phyloP scores from a whole-genome alignment of 2,329 filamentous ascomycete genomes.

The Xylaria arbuscula region DNA sequence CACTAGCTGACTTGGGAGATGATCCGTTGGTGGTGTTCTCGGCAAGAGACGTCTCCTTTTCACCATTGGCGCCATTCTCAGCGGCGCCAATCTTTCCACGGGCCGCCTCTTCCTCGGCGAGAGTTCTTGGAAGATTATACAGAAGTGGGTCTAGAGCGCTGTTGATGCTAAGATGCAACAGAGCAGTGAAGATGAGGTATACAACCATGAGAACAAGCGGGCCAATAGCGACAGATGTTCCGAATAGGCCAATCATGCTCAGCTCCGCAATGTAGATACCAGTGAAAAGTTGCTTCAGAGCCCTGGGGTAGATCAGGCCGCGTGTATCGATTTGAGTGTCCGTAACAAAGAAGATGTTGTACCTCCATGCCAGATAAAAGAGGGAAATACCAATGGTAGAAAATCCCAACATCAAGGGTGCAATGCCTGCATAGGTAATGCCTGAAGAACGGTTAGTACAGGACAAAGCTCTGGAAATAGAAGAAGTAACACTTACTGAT shows the following conservation, averaged over 20 bases:
- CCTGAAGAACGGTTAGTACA: conserved; percentile 59
- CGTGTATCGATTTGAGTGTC: conserved; percentile 87
- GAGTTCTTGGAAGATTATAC: conserved; percentile 81
- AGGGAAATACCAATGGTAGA: conserved; percentile 80
- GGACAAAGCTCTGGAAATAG: neutral
- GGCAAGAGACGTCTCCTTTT: conserved; percentile 39
- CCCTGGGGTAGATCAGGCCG: conserved; percentile 87
- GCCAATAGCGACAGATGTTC: conserved; percentile 72
- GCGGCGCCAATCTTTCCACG: conserved; percentile 40
- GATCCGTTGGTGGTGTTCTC: conserved; percentile 33
- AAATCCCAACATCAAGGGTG: conserved; percentile 85
- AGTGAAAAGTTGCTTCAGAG: conserved; percentile 84
- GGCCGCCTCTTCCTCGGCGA: conserved; percentile 59
- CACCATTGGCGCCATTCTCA: conserved; percentile 36
- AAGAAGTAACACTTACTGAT: conserved; percentile 68
- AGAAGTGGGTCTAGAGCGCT: conserved; percentile 80
- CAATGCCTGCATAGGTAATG: conserved; percentile 87
- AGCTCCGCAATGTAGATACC: conserved; percentile 86
- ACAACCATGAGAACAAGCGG: conserved; percentile 81
- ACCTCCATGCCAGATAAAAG: conserved; percentile 89
- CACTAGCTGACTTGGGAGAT: conserved; percentile 41
- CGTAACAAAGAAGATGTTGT: conserved; percentile 89
- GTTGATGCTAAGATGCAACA: conserved; percentile 81
- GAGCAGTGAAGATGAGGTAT: conserved; percentile 77
- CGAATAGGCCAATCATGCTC: conserved; percentile 87